Evolutionary conservation across 495 filamentous ascomycete genomes (phyloP), one percentile per base, ranked within the genome.

Genomic region (Penicillium soppii): DNA sequence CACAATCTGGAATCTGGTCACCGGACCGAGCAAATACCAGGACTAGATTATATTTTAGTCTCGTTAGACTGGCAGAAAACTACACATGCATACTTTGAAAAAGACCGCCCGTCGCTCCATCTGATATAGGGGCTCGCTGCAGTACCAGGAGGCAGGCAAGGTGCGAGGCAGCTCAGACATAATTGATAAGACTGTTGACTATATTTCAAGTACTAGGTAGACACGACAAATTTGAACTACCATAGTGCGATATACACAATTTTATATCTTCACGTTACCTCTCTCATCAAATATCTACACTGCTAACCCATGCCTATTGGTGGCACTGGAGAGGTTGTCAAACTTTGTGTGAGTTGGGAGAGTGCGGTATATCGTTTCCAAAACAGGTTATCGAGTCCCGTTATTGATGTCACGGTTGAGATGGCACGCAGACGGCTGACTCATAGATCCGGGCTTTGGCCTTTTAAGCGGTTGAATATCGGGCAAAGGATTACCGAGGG

Each of bases 11-110:
- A 84, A 84, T 48, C 74, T 62, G 15, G 79, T 82, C 15, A 83
- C 68, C 0, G 81, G 81, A n/a, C 81, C 81, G n/a, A 84, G 71
- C 25, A 83, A 67, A 62, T 84, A 82, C 81, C 81, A 84, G 23
- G 81, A 74, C 79, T 83, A 47, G 35, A 41, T 6, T 17, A 26
- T 32, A 9, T 46, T 12, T 65, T 54, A 66, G 43, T 21, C 12
- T 47, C 7, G n/a, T 33, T 13, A 7, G 4, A 29, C 38, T 13
- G 15, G 17, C n/a, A 43, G 3, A 32, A 23, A 10, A 33, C 4
- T 22, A 5, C 10, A 8, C 1, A 26, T 12, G 21, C 52, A 46
- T 57, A 69, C 77, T 57, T 80, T 82, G 16, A 76, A 30, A 59
- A 84, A 83, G 10, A 84, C 76, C 9, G 79, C 78, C 32, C 74